Conservation (phyloP, 2,329 filamentous ascomycete genomes). For the Alternaria viburni region DNA sequence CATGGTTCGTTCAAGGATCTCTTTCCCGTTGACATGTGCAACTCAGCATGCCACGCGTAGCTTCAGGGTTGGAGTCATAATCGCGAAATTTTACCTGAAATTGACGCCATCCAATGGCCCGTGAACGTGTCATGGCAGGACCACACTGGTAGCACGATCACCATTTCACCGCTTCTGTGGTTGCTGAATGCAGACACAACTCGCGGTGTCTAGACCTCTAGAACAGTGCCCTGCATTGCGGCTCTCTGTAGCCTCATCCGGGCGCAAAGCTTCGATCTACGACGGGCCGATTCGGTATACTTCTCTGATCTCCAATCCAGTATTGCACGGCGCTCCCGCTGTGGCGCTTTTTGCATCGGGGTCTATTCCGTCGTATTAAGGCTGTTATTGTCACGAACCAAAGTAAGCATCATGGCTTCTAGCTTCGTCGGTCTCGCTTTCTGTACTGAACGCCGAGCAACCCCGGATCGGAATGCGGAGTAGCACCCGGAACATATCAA, state of each 20-base stretch:
- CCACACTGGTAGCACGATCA: conserved; percentile 17
- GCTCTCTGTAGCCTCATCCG: conserved; percentile 8
- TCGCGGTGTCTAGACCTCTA: conserved; percentile 1
- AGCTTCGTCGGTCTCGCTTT: not conserved
- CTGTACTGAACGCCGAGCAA: not conserved
- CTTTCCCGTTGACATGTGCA: conserved; percentile 5
- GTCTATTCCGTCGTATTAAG: not conserved
- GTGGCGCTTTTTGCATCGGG: conserved; percentile 1
- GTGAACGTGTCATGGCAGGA: conserved; percentile 20
- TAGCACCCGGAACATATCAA: not conserved
- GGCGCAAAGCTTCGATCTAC: not conserved
- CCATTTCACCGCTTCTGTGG: conserved; percentile 17
- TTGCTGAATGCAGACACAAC: not conserved
- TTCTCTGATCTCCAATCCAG: not conserved
- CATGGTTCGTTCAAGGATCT: conserved; percentile 6
- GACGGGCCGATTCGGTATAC: conserved; percentile 9
- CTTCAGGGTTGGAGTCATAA: conserved; percentile 18
- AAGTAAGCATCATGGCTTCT: conserved; percentile 3
- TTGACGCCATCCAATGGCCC: conserved; percentile 20
- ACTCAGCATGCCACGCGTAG: conserved; percentile 23
- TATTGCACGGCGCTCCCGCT: conserved; percentile 1
- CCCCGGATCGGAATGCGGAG: not conserved
- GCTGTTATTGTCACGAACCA: not conserved
- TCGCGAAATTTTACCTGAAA: conserved; percentile 19
- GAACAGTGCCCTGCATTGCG: conserved; percentile 15